These are phyloP conservation scores for Herpetospermum pedunculosum DNA, from an alignment of 306 rosid species.

Conservation along the genomic window DNA sequence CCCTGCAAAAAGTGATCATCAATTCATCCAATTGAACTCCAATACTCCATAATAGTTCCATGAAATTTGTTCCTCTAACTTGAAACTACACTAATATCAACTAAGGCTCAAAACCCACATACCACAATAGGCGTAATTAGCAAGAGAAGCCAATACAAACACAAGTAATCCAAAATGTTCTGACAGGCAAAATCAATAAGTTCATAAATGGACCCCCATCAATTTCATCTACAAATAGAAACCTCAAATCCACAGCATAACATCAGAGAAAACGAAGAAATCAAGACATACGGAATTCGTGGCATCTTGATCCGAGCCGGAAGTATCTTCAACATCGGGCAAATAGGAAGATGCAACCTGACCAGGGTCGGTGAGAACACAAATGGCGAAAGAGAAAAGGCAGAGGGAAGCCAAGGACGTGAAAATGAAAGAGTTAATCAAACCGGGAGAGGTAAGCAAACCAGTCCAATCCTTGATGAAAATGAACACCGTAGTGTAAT, in stretches of 20 bases:
- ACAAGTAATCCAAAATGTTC: background rate
- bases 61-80: background rate
- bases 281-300: conserved; percentile 40
- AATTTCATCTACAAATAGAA: background rate
- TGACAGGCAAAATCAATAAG: background rate
- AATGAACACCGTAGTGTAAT: conserved; percentile 52
- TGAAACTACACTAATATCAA: background rate
- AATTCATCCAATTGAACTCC: background rate
- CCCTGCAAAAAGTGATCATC: background rate
- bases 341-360: conserved; percentile 52
- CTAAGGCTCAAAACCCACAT: background rate
- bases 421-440: conserved; percentile 42
- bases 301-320: conserved; percentile 20
- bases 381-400: conserved; percentile 53
- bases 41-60: background rate
- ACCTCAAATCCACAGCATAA: conserved; percentile 2
- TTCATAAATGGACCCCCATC: background rate
- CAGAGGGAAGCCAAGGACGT: conserved; percentile 36
- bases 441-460: conserved; percentile 50
- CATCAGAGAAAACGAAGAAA: conserved; percentile 1
- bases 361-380: conserved; percentile 77
- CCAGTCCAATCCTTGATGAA: conserved; percentile 66
- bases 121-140: too few relatives aligned
- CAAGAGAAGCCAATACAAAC: too few relatives aligned
- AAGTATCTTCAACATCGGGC: conserved; percentile 63